A percentile compares a stretch with the other conserved stretches of the same genome.
phyloP scores from a whole-genome alignment of 2,329 filamentous ascomycete genomes.

The Arachnopeziza araneosa region DNA sequence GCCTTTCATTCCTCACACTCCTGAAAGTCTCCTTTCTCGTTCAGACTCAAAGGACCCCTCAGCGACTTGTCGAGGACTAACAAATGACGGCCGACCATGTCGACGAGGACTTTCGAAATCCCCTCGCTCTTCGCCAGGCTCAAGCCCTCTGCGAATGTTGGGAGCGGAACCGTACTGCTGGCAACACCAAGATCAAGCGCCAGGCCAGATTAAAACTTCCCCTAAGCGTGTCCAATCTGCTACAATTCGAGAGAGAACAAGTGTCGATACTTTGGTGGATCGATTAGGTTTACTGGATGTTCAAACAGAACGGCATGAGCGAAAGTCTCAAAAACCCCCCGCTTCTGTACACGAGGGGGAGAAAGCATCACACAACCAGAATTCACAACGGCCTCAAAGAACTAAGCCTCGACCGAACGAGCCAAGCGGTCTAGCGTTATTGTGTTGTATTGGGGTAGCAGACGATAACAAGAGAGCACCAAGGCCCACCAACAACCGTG shows the following conservation, averaged over 20 bases:
- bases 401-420: constrained; percentile 14
- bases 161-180: constrained; percentile 63
- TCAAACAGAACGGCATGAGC: constrained; percentile 30
- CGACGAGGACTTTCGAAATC: constrained; percentile 59
- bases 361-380: not conserved
- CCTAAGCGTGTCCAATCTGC: constrained; percentile 34
- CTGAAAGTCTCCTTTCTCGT: constrained; percentile 72
- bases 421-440: constrained; percentile 18
- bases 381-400: not conserved
- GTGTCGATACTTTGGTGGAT: constrained; percentile 82
- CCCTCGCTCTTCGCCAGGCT: constrained; percentile 23
- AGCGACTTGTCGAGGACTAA: constrained; percentile 85
- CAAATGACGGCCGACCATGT: constrained; percentile 75
- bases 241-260: constrained; percentile 60
- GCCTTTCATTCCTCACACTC: constrained; percentile 66
- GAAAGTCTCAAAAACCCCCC: constrained; percentile 23
- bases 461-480: constrained; percentile 21
- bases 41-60: constrained; percentile 80
- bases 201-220: constrained; percentile 35
- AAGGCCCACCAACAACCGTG: constrained; percentile 18
- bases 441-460: constrained; percentile 27
- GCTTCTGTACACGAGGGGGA: not conserved
- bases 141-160: constrained; percentile 21
- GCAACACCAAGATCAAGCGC: constrained; percentile 82
- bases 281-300: constrained; percentile 70